phyloP scores from a whole-genome alignment of 179 eudicot species.

The Spergularia azorica region DNA sequence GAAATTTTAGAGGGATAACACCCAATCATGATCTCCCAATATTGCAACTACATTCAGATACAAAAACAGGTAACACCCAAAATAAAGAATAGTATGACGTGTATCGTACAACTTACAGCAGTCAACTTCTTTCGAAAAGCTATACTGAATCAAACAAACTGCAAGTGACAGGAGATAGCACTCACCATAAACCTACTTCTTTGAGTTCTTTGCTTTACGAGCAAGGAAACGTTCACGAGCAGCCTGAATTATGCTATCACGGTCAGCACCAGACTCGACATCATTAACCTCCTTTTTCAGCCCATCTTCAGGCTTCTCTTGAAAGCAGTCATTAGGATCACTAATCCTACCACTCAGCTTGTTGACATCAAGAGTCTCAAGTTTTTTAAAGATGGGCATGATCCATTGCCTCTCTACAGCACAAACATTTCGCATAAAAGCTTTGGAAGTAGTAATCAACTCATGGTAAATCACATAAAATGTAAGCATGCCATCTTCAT shows the following conservation, averaged over 20 bases:
- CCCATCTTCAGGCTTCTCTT: conserved; percentile 32
- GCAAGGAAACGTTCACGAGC: conserved; percentile 95
- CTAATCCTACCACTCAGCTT: conserved; percentile 79
- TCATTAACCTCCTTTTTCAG: conserved; percentile 38
- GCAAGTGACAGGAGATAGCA: conserved; percentile 4
- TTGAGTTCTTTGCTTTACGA: conserved; percentile 64
- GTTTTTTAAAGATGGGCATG: conserved; percentile 62
- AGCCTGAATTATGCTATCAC: conserved; percentile 67
- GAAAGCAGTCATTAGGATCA: conserved; percentile 35
- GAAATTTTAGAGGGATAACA: not conserved
- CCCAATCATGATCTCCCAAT: not conserved
- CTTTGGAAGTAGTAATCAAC: conserved; percentile 80
- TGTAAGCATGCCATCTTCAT: conserved; percentile 93
- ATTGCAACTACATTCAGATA: not conserved
- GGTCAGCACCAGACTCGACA: conserved; percentile 50
- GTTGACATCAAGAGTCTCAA: conserved; percentile 60
- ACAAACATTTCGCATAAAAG: conserved; percentile 86
- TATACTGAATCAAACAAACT: not conserved
- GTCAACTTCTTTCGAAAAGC: not conserved
- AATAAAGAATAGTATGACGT: not conserved
- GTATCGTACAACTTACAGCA: not conserved
- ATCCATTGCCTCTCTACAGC: conserved; percentile 86
- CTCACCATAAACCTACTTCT: conserved; percentile 45
- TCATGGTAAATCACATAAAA: conserved; percentile 89
- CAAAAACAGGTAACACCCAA: not conserved